A percentile compares a stretch with the other conserved stretches of the same genome.
Evolutionary conservation across 257 asterid genomes (phyloP).

Genomic region (Anisodus tanguticus): DNA sequence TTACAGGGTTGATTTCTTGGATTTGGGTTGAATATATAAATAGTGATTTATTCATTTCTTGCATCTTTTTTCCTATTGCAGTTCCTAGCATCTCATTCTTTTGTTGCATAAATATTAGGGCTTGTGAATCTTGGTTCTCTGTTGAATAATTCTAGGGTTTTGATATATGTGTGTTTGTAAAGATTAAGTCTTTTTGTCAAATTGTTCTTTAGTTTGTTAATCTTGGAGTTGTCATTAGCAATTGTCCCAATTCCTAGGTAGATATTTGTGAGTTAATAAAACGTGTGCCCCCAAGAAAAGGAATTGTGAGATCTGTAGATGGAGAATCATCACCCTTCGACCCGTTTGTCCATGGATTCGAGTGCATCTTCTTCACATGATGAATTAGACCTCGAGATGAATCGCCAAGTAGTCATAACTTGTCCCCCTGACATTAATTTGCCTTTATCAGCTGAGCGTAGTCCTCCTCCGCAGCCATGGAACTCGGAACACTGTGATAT

Average conservation of each 20-base stretch:
- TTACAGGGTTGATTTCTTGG: slow-evolving; percentile 54
- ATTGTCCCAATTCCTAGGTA: slow-evolving; percentile 23
- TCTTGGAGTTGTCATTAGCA: slow-evolving; percentile 31
- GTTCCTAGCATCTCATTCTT: slow-evolving; percentile 37
- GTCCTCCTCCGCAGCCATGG: slow-evolving; percentile 82
- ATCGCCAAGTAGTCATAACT: slow-evolving; percentile 59
- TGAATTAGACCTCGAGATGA: slow-evolving; percentile 82
- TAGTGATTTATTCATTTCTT: slow-evolving; percentile 34
- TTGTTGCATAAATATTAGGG: slow-evolving; percentile 30
- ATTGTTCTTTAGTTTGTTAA: slow-evolving; percentile 43
- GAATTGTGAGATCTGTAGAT: slow-evolving; percentile 45
- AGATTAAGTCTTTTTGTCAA: slow-evolving; percentile 37
- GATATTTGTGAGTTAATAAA: slow-evolving; percentile 28
- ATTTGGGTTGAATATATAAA: slow-evolving; percentile 45
- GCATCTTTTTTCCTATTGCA: not conserved
- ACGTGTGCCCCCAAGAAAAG: not conserved
- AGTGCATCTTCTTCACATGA: slow-evolving; percentile 82
- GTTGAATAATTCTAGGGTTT: not conserved
- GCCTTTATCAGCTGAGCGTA: slow-evolving; percentile 77
- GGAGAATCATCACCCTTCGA: slow-evolving; percentile 95
- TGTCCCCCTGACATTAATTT: slow-evolving; percentile 91
- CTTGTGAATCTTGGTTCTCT: not conserved
- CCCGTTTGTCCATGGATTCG: slow-evolving; percentile 91
- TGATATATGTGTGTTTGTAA: slow-evolving; percentile 8
- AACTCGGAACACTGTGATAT: slow-evolving; percentile 68